Evolutionary conservation across 2,329 filamentous ascomycete genomes (phyloP).

Genomic region (Juglanconis juglandina): DNA sequence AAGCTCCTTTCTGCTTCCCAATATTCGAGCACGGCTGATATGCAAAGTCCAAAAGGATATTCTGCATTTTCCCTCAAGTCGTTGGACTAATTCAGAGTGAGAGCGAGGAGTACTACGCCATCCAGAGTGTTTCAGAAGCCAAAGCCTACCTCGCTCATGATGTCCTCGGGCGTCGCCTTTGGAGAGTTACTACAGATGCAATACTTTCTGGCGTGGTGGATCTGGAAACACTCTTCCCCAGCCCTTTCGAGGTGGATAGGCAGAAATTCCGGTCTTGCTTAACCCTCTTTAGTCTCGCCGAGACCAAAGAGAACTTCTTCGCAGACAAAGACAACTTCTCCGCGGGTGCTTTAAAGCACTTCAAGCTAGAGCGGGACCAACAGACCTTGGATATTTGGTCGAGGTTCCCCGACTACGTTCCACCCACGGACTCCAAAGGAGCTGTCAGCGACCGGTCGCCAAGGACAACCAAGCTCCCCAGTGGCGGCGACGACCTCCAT

Average conservation of each 20-base stretch:
- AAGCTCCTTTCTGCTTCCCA: no score
- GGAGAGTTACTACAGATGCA: no score
- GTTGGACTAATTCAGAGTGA: neutral
- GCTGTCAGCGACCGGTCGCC: no score
- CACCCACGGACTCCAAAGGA: neutral
- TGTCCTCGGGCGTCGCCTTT: conserved; percentile 1
- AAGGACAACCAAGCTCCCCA: no score
- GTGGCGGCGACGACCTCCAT: no score
- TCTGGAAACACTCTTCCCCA: neutral
- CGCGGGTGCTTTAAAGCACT: neutral
- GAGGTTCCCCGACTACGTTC: neutral
- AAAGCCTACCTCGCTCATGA: neutral
- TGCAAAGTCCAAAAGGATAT: neutral
- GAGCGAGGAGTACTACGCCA: neutral
- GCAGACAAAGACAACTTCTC: neutral
- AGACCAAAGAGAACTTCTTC: no score
- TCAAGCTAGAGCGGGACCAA: neutral
- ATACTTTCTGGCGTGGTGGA: neutral
- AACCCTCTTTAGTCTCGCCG: conserved; percentile 6
- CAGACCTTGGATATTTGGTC: neutral
- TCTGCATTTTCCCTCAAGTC: conserved; percentile 9
- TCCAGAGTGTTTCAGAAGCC: conserved; percentile 1
- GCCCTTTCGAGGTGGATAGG: neutral
- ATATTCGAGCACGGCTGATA: neutral
- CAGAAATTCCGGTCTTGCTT: conserved; percentile 1